phyloP scores from a whole-genome alignment of 768 basidiomycete genomes.

The Tricholomella constricta region DNA sequence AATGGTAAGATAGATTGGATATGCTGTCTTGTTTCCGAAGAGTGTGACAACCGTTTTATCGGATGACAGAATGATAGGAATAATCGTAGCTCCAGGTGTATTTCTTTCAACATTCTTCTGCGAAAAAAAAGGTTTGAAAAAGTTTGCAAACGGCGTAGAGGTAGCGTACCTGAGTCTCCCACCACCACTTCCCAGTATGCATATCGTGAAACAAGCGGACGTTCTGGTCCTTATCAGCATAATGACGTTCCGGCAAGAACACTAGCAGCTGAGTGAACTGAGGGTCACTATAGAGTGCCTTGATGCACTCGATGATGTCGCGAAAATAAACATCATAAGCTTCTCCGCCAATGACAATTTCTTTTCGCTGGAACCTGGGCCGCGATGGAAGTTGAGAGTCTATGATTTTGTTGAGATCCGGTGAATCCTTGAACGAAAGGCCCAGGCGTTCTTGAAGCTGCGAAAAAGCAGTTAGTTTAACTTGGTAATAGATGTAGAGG shows the following conservation, averaged over 20 bases:
- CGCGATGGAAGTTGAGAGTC: slow-evolving; percentile 23
- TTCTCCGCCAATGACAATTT: slow-evolving; percentile 30
- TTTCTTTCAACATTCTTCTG: slow-evolving; percentile 20
- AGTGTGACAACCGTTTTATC: slow-evolving; percentile 47
- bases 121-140: not conserved
- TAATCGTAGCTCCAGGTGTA: slow-evolving; percentile 30
- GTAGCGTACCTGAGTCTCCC: slow-evolving; percentile 48
- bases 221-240: slow-evolving; percentile 26
- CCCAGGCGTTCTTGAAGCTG: slow-evolving; percentile 23
- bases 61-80: slow-evolving; percentile 46
- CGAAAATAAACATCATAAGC: slow-evolving; percentile 22
- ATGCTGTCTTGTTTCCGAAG: slow-evolving; percentile 43
- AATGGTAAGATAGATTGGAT: slow-evolving; percentile 50
- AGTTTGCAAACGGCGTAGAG: too few relatives aligned
- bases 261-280: slow-evolving; percentile 31
- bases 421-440: slow-evolving; percentile 24
- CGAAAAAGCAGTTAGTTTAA: not conserved
- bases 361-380: slow-evolving; percentile 25
- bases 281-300: slow-evolving; percentile 33
- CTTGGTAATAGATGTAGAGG: not conserved
- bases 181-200: slow-evolving; percentile 55
- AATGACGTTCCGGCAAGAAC: slow-evolving; percentile 40
- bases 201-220: slow-evolving; percentile 40
- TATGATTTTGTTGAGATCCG: slow-evolving; percentile 30
- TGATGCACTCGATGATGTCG: slow-evolving; percentile 38